Base-by-base conservation (phyloP, 345 rosid species). In the Brassica napus region DNA sequence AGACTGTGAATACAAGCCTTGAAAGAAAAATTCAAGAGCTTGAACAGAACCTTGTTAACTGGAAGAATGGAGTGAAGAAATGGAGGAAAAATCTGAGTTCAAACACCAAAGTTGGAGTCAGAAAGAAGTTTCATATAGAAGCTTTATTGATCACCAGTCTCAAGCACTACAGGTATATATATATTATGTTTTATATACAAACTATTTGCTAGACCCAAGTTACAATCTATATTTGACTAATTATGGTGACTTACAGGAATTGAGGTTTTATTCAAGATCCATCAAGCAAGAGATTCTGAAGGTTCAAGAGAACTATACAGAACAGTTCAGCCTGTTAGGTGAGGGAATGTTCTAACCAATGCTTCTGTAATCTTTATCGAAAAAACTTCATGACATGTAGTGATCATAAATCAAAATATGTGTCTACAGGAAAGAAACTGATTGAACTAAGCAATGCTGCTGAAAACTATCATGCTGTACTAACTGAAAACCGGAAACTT, bases 251-350 rank as follows among this genome's bases (percentile, higher is more conserved):
- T 66, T 12, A 12, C 85, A 95, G 99, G 94, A 87, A 30, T 68
- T 95, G 83, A 87, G 86, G 75, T 68, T 65, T 16, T 84, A 87
- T 74, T 89, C 87, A 12, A 73, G 77, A 68, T 80, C 88, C 83
- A 88, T 93, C 85, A 90, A 87, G 84, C 85, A 86, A 75, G 94
- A 95, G 82, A 73, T 93, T 71, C 24, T 80, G 16, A 77, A 78
- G 37, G 85, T 85, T 26, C 88, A 84, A 63, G 77, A 80, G 34
- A 84, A 79, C 81, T 87, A 88, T 64, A 31, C 81, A 3, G 88
- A 49, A 14, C 57, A 49, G 57, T 49, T 49, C 57, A 49, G 18
- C 57, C 21, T 0, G 18, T 49, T 49, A 49, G 57, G 57, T 49
- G 55, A 47, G 55, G 4, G 55, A 49, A 5, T 14, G 57, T n/a